A percentile compares a stretch with the other conserved stretches of the same genome.
phyloP scores from a whole-genome alignment of 1,284 basidiomycete species.

The Apiotrichum domesticum region DNA sequence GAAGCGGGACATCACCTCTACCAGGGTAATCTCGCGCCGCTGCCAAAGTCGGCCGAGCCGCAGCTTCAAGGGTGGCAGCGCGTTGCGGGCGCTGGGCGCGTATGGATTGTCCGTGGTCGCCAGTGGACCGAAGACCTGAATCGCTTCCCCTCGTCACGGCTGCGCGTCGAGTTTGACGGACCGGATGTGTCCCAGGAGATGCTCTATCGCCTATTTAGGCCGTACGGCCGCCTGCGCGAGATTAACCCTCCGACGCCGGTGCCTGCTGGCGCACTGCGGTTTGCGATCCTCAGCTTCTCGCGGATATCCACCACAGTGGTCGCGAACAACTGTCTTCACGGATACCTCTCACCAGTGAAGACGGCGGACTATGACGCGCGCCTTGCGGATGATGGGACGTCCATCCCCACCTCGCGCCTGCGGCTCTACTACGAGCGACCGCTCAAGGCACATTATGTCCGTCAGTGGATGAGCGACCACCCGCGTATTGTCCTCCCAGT shows the following conservation, averaged over 20 bases:
- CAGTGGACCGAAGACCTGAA: constrained; percentile 89
- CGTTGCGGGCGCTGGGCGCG: constrained; percentile 51
- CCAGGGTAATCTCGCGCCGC: constrained; percentile 6
- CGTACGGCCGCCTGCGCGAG: constrained; percentile 72
- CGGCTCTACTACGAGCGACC: constrained; percentile 65
- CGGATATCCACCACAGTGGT: constrained; percentile 65
- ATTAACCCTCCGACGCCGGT: constrained; percentile 60
- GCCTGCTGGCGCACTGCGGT: constrained; percentile 63
- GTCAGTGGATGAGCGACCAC: constrained; percentile 78
- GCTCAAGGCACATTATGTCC: constrained; percentile 68
- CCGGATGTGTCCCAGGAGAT: constrained; percentile 73
- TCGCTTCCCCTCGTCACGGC: constrained; percentile 64
- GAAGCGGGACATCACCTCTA: constrained; percentile 14
- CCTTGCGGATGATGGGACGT: not conserved
- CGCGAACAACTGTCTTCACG: constrained; percentile 81
- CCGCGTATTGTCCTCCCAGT: constrained; percentile 81
- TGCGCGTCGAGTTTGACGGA: constrained; percentile 79
- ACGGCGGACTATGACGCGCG: constrained; percentile 36
- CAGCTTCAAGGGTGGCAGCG: constrained; percentile 17
- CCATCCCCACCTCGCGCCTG: constrained; percentile 53
- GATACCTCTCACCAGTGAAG: constrained; percentile 52
- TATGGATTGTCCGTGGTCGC: constrained; percentile 73
- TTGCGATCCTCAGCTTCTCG: constrained; percentile 58
- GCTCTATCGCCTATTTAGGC: constrained; percentile 49
- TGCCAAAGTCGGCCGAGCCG: not conserved